Conservation (phyloP, 2,329 filamentous ascomycete genomes). For the Orbilia oligospora region DNA sequence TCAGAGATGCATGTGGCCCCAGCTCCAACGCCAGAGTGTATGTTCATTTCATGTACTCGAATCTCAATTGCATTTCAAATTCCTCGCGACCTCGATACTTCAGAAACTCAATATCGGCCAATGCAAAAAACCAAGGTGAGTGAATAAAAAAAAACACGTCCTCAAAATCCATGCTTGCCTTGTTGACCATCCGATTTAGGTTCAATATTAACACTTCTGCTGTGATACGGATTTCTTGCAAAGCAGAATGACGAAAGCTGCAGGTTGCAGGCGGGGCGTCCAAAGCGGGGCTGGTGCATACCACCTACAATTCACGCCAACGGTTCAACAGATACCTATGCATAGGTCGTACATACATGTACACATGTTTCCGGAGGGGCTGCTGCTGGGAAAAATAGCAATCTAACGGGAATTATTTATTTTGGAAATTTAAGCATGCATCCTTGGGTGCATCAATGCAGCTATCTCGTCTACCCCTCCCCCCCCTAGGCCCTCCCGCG, state of each 20-base stretch:
- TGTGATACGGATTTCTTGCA: constrained; percentile 35
- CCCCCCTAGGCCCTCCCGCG: constrained; percentile 1
- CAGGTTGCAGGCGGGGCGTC: constrained; percentile 35
- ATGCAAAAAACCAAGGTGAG: constrained; percentile 8
- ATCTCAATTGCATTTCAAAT: background rate
- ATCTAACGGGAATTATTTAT: constrained; percentile 25
- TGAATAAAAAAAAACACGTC: constrained; percentile 28
- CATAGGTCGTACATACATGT: background rate
- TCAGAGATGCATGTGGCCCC: constrained; percentile 12
- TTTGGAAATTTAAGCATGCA: constrained; percentile 35
- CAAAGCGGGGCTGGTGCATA: constrained; percentile 56
- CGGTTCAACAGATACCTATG: constrained; percentile 23
- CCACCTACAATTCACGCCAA: constrained; percentile 20
- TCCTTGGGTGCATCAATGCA: constrained; percentile 32
- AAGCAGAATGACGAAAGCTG: constrained; percentile 57
- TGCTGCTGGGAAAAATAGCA: background rate
- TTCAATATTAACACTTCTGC: constrained; percentile 11
- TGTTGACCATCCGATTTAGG: constrained; percentile 9
- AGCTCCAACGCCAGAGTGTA: background rate
- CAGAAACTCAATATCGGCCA: background rate
- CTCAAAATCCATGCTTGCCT: constrained; percentile 15
- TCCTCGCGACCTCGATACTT: constrained; percentile 2
- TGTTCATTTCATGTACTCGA: background rate
- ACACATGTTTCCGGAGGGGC: constrained; percentile 9
- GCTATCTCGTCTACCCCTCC: constrained; percentile 23